These are phyloP conservation scores for Colletotrichum scovillei DNA, from an alignment of 2,329 filamentous ascomycete genomes.

Conservation along the genomic window DNA sequence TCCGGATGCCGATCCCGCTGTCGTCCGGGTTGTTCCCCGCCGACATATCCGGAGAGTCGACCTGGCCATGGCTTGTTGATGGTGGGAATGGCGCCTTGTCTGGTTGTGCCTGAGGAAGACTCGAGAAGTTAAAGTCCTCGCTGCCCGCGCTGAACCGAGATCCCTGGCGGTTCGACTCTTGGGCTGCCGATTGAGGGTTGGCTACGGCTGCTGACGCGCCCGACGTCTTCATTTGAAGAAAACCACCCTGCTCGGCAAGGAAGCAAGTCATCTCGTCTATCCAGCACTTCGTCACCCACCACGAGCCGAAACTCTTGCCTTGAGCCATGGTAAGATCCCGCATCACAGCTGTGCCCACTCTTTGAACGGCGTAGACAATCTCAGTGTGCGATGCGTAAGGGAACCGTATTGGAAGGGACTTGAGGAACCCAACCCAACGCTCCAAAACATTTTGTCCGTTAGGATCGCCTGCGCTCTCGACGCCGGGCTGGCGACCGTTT, in stretches of 20 bases:
- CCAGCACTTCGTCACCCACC: slow-evolving; percentile 97
- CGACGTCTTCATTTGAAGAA: slow-evolving; percentile 71
- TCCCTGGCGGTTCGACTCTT: slow-evolving; percentile 48
- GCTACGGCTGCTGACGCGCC: slow-evolving; percentile 43
- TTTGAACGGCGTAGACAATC: slow-evolving; percentile 81
- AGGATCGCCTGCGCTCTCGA: slow-evolving; percentile 49
- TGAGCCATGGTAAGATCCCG: slow-evolving; percentile 84
- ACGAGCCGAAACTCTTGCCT: slow-evolving; percentile 85
- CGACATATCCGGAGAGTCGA: slow-evolving; percentile 54
- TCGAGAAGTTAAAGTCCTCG: slow-evolving; percentile 58
- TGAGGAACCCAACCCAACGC: slow-evolving; percentile 80
- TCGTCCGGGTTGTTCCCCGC: slow-evolving; percentile 65
- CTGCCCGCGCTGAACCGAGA: slow-evolving; percentile 58
- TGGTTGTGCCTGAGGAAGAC: slow-evolving; percentile 60
- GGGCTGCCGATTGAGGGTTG: slow-evolving; percentile 48
- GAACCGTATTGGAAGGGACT: slow-evolving; percentile 76
- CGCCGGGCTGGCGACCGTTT: slow-evolving; percentile 55
- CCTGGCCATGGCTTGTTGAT: slow-evolving; percentile 55
- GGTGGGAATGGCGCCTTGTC: slow-evolving; percentile 62
- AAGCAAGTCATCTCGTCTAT: slow-evolving; percentile 95
- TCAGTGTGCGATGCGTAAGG: slow-evolving; percentile 78
- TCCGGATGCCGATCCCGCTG: slow-evolving; percentile 79
- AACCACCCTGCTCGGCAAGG: slow-evolving; percentile 89
- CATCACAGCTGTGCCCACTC: slow-evolving; percentile 80
- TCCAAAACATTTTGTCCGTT: slow-evolving; percentile 77